phyloP scores from a whole-genome alignment of 2,329 filamentous ascomycete species.

The Chaetomiaceae sp. region DNA sequence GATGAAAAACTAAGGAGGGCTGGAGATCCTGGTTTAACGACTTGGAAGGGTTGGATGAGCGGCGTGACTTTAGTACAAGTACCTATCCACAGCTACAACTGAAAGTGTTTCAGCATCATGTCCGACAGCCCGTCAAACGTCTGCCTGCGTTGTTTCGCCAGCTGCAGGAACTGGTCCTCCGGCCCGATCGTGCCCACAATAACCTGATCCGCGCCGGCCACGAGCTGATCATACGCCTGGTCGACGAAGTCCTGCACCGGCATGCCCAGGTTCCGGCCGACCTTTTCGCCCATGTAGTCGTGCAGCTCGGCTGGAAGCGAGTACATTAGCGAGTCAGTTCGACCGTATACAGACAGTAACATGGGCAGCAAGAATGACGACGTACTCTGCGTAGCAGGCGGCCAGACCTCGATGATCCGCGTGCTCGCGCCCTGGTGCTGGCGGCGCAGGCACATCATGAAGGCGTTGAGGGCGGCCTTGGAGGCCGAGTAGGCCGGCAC shows the following conservation, averaged over 20 bases:
- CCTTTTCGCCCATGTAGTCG: conserved; percentile 2
- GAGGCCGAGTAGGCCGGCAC: conserved; percentile 44
- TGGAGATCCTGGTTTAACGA: too few relatives aligned
- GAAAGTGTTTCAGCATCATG: neutral
- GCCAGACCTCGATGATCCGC: conserved; percentile 5
- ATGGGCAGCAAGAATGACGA: neutral
- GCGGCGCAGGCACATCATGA: neutral
- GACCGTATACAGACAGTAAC: neutral
- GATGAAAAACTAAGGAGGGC: too few relatives aligned
- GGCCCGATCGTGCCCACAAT: neutral
- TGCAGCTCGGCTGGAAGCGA: conserved; percentile 1
- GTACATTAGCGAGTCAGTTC: neutral
- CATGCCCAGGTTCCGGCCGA: neutral
- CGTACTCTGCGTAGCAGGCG: conserved; percentile 3
- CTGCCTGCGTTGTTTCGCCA: neutral
- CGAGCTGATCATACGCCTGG: conserved; percentile 4
- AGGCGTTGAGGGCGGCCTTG: conserved; percentile 44
- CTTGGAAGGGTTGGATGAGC: too few relatives aligned
- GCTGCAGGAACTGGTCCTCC: neutral
- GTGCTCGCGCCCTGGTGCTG: neutral
- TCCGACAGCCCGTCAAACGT: neutral
- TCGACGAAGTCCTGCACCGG: conserved; percentile 1
- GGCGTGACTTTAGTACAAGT: too few relatives aligned
- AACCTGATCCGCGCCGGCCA: neutral
- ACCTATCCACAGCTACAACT: neutral